Conservation (phyloP, 352 stramenopile genomes). For the Phytophthora hybrid region DNA sequence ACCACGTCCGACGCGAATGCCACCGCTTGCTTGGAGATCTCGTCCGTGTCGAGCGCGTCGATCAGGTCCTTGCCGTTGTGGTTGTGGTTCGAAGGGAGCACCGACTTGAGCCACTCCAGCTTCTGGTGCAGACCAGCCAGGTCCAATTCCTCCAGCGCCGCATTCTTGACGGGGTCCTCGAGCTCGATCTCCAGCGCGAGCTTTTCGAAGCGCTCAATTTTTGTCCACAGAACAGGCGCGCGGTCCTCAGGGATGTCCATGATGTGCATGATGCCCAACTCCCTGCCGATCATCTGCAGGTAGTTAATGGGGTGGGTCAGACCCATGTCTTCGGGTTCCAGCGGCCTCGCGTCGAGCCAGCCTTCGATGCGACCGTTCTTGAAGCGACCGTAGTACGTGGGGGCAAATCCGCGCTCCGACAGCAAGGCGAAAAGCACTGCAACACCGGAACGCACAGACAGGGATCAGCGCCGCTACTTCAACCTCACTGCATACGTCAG, state of each 20-base stretch:
- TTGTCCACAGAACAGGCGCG: conserved; percentile 78
- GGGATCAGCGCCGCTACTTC: background rate
- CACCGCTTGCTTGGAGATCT: conserved; percentile 81
- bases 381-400: conserved; percentile 92
- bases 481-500: background rate
- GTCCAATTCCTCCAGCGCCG: conserved; percentile 68
- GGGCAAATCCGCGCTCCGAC: conserved; percentile 84
- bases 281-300: conserved; percentile 84
- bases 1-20: conserved; percentile 84
- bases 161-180: conserved; percentile 65
- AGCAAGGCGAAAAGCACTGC: conserved; percentile 88
- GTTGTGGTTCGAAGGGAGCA: conserved; percentile 81
- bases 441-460: conserved; percentile 16
- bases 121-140: conserved; percentile 66
- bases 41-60: conserved; percentile 59
- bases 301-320: conserved; percentile 81
- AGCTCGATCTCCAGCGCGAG: conserved; percentile 73
- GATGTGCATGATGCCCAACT: conserved; percentile 90
- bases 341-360: conserved; percentile 82
- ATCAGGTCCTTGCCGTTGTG: conserved; percentile 67
- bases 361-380: conserved; percentile 93
- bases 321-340: conserved; percentile 92
- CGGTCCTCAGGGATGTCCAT: conserved; percentile 80
- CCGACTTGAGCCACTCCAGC: conserved; percentile 84
- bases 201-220: conserved; percentile 84